Percentiles rank a stretch among this genome's conserved stretches.
Conservation (phyloP, 1,284 basidiomycete species). For the Sanghuangporus weigelae region DNA sequence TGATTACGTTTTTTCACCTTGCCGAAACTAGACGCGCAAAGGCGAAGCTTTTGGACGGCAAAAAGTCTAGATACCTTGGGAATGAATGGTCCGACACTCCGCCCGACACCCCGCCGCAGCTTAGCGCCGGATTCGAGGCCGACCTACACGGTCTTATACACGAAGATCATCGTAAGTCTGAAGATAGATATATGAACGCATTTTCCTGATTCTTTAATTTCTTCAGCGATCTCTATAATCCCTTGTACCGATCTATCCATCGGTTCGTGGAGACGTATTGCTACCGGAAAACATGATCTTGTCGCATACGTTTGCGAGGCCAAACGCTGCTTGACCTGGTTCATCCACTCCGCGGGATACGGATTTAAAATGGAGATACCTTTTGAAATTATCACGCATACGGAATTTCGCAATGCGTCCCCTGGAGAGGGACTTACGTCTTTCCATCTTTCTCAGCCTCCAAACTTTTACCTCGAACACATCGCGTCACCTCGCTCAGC, state of each 20-base stretch:
- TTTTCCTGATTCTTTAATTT: slow-evolving; percentile 12
- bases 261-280: slow-evolving; percentile 71
- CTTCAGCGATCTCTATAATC: slow-evolving; percentile 63
- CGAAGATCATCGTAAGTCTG: slow-evolving; percentile 60
- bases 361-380: slow-evolving; percentile 83
- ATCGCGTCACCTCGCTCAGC: slow-evolving; percentile 25
- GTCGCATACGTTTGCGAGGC: slow-evolving; percentile 67
- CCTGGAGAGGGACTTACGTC: slow-evolving; percentile 55
- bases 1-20: slow-evolving; percentile 12
- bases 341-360: slow-evolving; percentile 62
- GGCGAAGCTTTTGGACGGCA: slow-evolving; percentile 63
- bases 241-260: slow-evolving; percentile 69
- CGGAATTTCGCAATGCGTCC: slow-evolving; percentile 49
- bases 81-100: slow-evolving; percentile 32
- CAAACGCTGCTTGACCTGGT: slow-evolving; percentile 67
- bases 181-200: slow-evolving; percentile 12
- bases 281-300: slow-evolving; percentile 54
- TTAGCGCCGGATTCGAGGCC: slow-evolving; percentile 47
- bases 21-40: slow-evolving; percentile 59
- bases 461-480: slow-evolving; percentile 61
- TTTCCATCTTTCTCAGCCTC: slow-evolving; percentile 59
- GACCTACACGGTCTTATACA: slow-evolving; percentile 63
- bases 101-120: slow-evolving; percentile 47
- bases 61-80: slow-evolving; percentile 37
- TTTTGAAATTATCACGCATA: slow-evolving; percentile 53